phyloP scores from a whole-genome alignment of 139 green algal species.

The Ettlia oleoabundans region DNA sequence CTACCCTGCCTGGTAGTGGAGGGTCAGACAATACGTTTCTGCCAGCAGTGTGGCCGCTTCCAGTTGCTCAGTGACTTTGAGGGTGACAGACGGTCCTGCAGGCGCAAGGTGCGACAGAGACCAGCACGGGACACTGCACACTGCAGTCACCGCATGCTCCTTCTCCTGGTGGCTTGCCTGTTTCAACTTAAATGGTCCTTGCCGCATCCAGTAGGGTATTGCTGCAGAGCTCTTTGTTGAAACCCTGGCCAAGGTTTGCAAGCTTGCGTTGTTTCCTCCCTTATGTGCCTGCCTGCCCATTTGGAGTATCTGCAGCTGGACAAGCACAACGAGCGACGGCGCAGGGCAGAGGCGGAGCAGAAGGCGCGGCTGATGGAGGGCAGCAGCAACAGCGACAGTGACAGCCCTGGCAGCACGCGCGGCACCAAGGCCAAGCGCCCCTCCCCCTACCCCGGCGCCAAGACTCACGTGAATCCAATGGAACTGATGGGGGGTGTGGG shows the following conservation, averaged over 20 bases:
- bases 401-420: slow-evolving; percentile 6
- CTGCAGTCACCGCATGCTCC: no score
- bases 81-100: slow-evolving; percentile 52
- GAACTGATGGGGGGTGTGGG: no score
- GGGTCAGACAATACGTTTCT: slow-evolving; percentile 51
- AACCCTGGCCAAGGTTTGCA: no score
- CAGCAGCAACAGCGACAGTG: neutral
- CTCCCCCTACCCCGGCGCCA: slow-evolving; percentile 6
- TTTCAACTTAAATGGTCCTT: neutral
- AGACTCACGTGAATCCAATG: no score
- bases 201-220: no score
- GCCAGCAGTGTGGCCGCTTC: slow-evolving; percentile 51
- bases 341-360: slow-evolving; percentile 38
- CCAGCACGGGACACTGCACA: neutral
- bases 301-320: slow-evolving; percentile 43
- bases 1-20: slow-evolving; percentile 46
- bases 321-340: slow-evolving; percentile 71
- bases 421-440: slow-evolving; percentile 10
- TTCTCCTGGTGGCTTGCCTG: no score
- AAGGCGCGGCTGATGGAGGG: slow-evolving; percentile 21
- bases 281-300: no score
- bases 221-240: no score
- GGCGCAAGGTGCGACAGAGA: slow-evolving; percentile 19
- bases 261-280: no score
- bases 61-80: slow-evolving; percentile 57